A percentile compares a stretch with the other conserved stretches of the same genome.
phyloP scores from a whole-genome alignment of 2,329 filamentous ascomycete species.

The Colletotrichum liaoningense region DNA sequence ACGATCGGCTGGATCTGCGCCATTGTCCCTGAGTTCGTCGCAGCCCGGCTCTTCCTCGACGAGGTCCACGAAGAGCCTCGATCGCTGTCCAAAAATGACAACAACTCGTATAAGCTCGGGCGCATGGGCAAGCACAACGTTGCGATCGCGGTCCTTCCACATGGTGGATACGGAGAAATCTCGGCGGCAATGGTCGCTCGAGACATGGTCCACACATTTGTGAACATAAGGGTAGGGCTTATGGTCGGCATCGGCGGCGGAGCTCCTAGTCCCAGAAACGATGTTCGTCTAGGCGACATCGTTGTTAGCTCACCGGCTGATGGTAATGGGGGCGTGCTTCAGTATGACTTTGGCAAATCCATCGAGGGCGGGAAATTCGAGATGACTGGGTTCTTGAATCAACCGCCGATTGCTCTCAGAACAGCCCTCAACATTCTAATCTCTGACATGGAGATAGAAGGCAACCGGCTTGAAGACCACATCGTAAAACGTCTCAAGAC shows the following conservation, averaged over 20 bases:
- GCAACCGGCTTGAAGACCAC: too few species aligned
- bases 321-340: conserved; percentile 11
- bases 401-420: conserved; percentile 4
- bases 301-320: not conserved
- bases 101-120: conserved; percentile 44
- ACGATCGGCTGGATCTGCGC: conserved; percentile 48
- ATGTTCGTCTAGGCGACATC: too few species aligned
- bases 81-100: conserved; percentile 31
- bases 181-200: conserved; percentile 46
- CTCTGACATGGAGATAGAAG: too few species aligned
- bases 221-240: conserved; percentile 39
- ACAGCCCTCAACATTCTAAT: not conserved
- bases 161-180: conserved; percentile 43
- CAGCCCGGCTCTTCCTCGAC: conserved; percentile 44
- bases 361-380: conserved; percentile 13
- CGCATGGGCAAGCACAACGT: conserved; percentile 46
- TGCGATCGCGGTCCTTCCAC: conserved; percentile 45
- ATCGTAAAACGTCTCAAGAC: too few species aligned
- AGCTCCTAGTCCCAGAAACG: too few species aligned
- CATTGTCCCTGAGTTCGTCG: conserved; percentile 40
- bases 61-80: conserved; percentile 37
- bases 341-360: conserved; percentile 33
- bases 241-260: conserved; percentile 44
- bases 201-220: conserved; percentile 48
- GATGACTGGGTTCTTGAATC: conserved; percentile 9